Evolutionary conservation across 108 stramenopile species (phyloP).

Genomic region (Fragilaria radians): DNA sequence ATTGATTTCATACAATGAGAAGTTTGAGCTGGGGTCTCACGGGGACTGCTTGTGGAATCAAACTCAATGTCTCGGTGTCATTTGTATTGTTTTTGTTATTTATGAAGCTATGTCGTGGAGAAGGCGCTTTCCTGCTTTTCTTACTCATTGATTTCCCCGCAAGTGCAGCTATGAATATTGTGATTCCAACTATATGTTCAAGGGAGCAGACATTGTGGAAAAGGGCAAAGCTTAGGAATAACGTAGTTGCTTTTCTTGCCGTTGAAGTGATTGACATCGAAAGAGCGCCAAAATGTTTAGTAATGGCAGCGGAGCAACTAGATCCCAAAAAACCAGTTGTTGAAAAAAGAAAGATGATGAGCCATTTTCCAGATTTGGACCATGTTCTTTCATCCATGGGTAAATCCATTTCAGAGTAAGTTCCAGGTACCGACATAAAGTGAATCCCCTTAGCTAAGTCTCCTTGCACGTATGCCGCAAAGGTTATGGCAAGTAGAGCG

Average conservation of each 20-base stretch:
- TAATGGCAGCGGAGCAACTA: conserved; percentile 83
- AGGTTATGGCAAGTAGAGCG: conserved; percentile 64
- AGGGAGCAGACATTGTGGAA: conserved; percentile 79
- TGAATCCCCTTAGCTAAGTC: conserved; percentile 64
- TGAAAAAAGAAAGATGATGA: conserved; percentile 58
- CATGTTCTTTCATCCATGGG: conserved; percentile 56
- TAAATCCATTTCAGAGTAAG: conserved; percentile 63
- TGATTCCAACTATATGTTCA: conserved; percentile 74
- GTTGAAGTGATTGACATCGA: conserved; percentile 86
- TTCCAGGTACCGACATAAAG: conserved; percentile 64
- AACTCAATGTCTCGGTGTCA: too few relatives aligned
- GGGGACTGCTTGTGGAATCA: too few relatives aligned
- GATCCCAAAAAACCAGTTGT: conserved; percentile 78
- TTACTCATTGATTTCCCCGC: conserved; percentile 17
- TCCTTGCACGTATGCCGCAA: conserved; percentile 58
- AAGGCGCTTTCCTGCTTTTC: too few relatives aligned
- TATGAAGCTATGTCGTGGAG: too few relatives aligned
- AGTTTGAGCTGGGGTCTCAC: too few relatives aligned
- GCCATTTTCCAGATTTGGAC: conserved; percentile 46
- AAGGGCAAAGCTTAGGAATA: conserved; percentile 82
- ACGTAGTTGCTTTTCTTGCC: conserved; percentile 82
- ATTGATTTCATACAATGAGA: too few relatives aligned
- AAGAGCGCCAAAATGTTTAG: conserved; percentile 87
- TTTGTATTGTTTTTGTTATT: too few relatives aligned
- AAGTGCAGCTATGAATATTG: conserved; percentile 68